Evolutionary conservation across 768 basidiomycete genomes (phyloP).

Genomic region (Trametes meyenii): DNA sequence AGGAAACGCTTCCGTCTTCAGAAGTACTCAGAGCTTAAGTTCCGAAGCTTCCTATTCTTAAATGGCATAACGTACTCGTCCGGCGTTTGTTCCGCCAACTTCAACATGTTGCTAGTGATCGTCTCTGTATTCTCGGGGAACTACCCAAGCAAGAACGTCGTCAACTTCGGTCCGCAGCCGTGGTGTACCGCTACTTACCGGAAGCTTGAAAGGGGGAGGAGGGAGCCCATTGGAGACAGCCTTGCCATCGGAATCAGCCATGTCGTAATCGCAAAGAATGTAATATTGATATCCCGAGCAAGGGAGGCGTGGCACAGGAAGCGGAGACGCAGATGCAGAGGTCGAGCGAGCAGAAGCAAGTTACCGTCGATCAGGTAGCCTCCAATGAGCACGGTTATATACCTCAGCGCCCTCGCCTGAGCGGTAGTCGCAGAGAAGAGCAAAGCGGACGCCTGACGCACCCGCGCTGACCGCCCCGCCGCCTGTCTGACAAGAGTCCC

Average conservation of each 20-base stretch:
- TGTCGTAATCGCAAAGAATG: not conserved
- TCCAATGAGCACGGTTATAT: constrained; percentile 10
- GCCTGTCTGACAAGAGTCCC: not conserved
- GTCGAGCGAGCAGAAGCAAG: not conserved
- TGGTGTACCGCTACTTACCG: constrained; percentile 35
- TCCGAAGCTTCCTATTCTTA: not conserved
- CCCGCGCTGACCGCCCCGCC: not conserved
- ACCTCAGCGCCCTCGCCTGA: not conserved
- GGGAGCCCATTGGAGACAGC: constrained; percentile 47
- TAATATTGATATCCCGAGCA: not conserved
- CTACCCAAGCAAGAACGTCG: constrained; percentile 33
- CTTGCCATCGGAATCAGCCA: constrained; percentile 17
- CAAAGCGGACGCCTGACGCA: not conserved
- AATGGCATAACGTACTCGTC: constrained; percentile 39
- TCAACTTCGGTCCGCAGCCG: not conserved
- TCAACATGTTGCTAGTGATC: constrained; percentile 51
- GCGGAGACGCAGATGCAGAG: not conserved
- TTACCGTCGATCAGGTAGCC: not conserved
- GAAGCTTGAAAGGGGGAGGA: constrained; percentile 42
- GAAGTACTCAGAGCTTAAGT: constrained; percentile 3
- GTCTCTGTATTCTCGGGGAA: constrained; percentile 51
- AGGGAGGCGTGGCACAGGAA: not conserved
- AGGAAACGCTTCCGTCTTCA: constrained; percentile 50
- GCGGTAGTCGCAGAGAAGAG: constrained; percentile 2
- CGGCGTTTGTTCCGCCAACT: constrained; percentile 40